Evolutionary conservation across 139 green algal species (phyloP).

Genomic region (Picochlorum sp.): DNA sequence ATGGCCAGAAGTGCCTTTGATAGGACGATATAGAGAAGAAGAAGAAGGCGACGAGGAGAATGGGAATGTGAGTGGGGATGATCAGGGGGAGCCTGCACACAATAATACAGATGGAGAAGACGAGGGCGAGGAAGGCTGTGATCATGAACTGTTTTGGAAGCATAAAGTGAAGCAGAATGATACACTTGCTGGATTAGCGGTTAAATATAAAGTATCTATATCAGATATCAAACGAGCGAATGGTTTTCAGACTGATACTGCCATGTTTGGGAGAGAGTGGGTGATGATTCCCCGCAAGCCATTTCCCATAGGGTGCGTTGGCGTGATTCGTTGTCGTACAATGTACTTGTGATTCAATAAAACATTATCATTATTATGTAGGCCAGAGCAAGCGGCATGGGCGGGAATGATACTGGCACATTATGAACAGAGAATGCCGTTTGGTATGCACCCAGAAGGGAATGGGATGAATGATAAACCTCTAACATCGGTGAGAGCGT

Average conservation of each 20-base stretch:
- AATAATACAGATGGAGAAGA: too few species aligned
- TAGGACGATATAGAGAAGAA: too few species aligned
- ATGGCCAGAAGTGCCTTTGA: too few species aligned
- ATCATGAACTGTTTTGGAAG: too few species aligned
- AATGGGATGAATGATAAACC: neutral
- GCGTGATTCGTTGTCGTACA: too few species aligned
- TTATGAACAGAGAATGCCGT: constrained; percentile 21
- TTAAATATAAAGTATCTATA: constrained; percentile 74
- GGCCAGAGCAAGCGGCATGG: constrained; percentile 41
- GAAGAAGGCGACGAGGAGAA: too few species aligned
- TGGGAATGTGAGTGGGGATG: too few species aligned
- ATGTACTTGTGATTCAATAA: too few species aligned
- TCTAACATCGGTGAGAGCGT: neutral
- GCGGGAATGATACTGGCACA: constrained; percentile 55
- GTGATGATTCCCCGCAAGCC: constrained; percentile 62
- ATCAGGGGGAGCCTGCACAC: too few species aligned
- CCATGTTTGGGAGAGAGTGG: constrained; percentile 62
- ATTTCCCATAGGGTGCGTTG: constrained; percentile 37
- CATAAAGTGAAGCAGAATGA: constrained; percentile 70
- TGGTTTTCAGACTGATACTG: constrained; percentile 66
- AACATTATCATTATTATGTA: neutral
- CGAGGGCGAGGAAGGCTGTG: too few species aligned
- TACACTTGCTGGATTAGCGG: constrained; percentile 71
- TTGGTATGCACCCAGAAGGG: constrained; percentile 5
- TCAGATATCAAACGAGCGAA: constrained; percentile 81